Evolutionary conservation across 2,329 filamentous ascomycete species (phyloP), one percentile per base, ranked within the genome.

Genomic region (Colletotrichum coccodes): DNA sequence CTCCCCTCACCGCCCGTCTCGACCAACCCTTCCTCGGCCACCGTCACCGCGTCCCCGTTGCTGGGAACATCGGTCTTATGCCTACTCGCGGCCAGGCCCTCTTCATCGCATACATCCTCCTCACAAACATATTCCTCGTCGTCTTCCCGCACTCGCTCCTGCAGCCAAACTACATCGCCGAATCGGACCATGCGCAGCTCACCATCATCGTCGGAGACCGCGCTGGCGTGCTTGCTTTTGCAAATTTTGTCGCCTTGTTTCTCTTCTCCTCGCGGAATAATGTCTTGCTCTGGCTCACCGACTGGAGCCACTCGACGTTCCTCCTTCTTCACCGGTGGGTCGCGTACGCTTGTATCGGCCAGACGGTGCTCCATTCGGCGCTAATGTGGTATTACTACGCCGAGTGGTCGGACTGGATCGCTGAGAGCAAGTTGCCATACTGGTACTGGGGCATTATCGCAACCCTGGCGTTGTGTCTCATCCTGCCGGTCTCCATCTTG

Each of bases 21-120:
- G 75, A 77, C 26, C 76, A 75, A 1, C 75, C 76, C 0, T 65
- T 71, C 2, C 68, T 74, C n/a, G 77, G 76, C 0, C 71, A 59
- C 18, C 67, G 68, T 21, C 76, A 78, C 32, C 72, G 70, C 8
- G 70, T 72, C 0, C 75, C 77, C 0, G 23, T 73, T 44, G 36
- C 58, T 4, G 59, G 53, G 4, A 14, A 50, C n/a, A 26, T 79
- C 1, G 76, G 72, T 2, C 73, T 77, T 7, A 65, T 78, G 0
- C 84, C 84, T 0, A 85, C 81, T 0, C 64, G 78, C 1, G 83
- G 83, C 1, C 84, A 86, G 49, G 72, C 75, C 8, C 59, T 86
- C 14, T 86, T 83, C 72, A 82, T 87, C 38, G 49, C 76, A 12
- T 74, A 81, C 53, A 75, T 85, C 21, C 67, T 82, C 21, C 70